Evolutionary conservation across 345 rosid genomes (phyloP).

Genomic region (Iberis pinnata): DNA sequence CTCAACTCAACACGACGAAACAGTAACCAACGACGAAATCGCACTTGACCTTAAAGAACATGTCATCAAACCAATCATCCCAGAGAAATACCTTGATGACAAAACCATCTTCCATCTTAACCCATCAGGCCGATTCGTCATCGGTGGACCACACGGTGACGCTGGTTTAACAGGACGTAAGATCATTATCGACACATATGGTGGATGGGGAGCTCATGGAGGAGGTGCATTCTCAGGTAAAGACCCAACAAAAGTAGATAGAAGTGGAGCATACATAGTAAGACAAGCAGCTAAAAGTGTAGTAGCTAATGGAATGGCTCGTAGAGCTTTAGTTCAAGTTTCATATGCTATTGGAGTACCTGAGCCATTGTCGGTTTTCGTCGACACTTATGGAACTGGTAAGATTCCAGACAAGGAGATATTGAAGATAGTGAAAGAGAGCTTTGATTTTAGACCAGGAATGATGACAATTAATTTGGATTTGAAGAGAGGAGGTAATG

Average conservation of each 20-base stretch:
- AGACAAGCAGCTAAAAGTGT: slow-evolving; percentile 31
- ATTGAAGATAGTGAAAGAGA: slow-evolving; percentile 29
- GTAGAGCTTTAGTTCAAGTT: slow-evolving; percentile 28
- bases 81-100: slow-evolving; percentile 32
- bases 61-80: slow-evolving; percentile 30
- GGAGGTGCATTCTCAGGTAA: slow-evolving; percentile 32
- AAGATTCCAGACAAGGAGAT: slow-evolving; percentile 31
- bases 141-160: slow-evolving; percentile 29
- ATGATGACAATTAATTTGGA: slow-evolving; percentile 31
- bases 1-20: slow-evolving; percentile 29
- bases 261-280: slow-evolving; percentile 33
- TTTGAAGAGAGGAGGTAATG: slow-evolving; percentile 30
- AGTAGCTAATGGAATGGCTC: slow-evolving; percentile 29
- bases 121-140: slow-evolving; percentile 32
- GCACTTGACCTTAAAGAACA: slow-evolving; percentile 31
- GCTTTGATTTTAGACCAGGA: slow-evolving; percentile 30
- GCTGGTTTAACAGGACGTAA: slow-evolving; percentile 32
- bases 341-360: slow-evolving; percentile 33
- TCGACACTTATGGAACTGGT: slow-evolving; percentile 27
- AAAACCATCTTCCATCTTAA: slow-evolving; percentile 29
- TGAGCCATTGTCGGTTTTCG: slow-evolving; percentile 30
- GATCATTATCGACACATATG: slow-evolving; percentile 31
- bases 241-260: slow-evolving; percentile 33
- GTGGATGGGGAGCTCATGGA: slow-evolving; percentile 35
- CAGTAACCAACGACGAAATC: slow-evolving; percentile 29